Evolutionary conservation across 768 basidiomycete genomes (phyloP), one percentile per base, ranked within the genome.

Genomic region (Lactarius sp.): DNA sequence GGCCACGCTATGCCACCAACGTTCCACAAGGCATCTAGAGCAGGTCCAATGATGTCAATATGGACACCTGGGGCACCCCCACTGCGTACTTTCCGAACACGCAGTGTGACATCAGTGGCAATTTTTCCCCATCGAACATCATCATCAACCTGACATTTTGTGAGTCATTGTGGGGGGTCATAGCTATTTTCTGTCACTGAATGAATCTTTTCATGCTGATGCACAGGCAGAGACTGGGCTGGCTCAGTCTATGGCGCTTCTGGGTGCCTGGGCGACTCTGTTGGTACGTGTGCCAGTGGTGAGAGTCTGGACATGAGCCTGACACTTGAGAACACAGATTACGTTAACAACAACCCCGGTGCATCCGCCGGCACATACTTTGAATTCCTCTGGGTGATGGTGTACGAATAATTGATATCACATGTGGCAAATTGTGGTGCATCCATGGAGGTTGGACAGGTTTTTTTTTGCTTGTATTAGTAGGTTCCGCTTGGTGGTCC

Each of bases 361-460:
- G 85, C 85, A 10, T 91, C 91, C 74, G 66, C 67, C 10, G 76
- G 87, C 37, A 87, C 90, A 0, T 90, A 84, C 77, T 92, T 88
- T 75, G 83, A 88, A 49, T 80, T 92, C 71, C 78, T 80, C 52
- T 82, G 80, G 55, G 73, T 91, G 58, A 81, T 79, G 62, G 74
- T 84, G 37, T 85, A 83, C 72, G 74, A 70, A 33, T 79, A 71
- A 67, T 31, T 50, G 7, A 10, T 18, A 9, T n/a, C n/a, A 16
- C 10, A 27, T 9, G 20, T 6, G 18, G 9, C 31, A 18, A 46
- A 20, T 20, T 46, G n/a, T 20, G 16, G 44, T 46, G 44, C 44
- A 46, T n/a, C 44, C 44, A 7, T 14, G 14, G 41, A 42, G 41
- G 16, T 46, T 46, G n/a, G 18, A 46, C 44, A 46, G 44, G 5